Conservation (phyloP, 768 basidiomycete genomes). For the Rhizopogon vinicolor region DNA sequence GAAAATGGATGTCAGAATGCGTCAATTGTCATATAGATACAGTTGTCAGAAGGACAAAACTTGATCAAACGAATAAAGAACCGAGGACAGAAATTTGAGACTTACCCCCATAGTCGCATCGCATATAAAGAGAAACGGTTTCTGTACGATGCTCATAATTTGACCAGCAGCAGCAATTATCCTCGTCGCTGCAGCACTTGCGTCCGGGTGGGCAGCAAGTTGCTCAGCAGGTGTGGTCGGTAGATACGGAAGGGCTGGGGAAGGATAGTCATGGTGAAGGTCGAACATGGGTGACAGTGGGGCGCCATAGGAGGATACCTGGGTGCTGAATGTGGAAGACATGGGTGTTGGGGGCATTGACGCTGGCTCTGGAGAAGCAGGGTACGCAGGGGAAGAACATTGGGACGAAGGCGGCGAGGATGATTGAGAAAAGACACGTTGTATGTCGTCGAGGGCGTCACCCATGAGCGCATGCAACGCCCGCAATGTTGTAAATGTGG, state of each 20-base stretch:
- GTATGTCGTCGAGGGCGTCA: constrained; percentile 65
- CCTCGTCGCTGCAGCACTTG: constrained; percentile 53
- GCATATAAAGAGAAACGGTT: constrained; percentile 66
- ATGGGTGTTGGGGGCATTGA: constrained; percentile 27
- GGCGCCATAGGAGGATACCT: constrained; percentile 1
- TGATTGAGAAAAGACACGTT: constrained; percentile 45
- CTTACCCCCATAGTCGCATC: constrained; percentile 69
- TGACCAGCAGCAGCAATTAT: constrained; percentile 72
- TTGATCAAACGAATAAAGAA: background rate
- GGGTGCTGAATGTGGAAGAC: constrained; percentile 17
- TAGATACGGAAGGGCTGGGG: constrained; percentile 45
- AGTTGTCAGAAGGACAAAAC: constrained; percentile 2
- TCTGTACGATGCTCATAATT: constrained; percentile 57
- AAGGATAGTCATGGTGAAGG: constrained; percentile 45
- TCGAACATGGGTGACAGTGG: background rate
- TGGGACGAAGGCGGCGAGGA: constrained; percentile 10
- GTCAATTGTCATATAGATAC: background rate
- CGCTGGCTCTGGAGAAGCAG: constrained; percentile 26
- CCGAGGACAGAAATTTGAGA: constrained; percentile 6
- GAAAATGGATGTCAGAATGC: background rate
- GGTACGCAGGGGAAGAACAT: constrained; percentile 13
- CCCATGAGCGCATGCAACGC: constrained; percentile 64
- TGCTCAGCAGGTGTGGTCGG: constrained; percentile 45
- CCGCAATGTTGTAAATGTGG: constrained; percentile 61
- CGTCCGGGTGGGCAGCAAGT: constrained; percentile 56